Conservation (phyloP, 1,284 basidiomycete species). For the Apiotrichum akiyoshidainum region DNA sequence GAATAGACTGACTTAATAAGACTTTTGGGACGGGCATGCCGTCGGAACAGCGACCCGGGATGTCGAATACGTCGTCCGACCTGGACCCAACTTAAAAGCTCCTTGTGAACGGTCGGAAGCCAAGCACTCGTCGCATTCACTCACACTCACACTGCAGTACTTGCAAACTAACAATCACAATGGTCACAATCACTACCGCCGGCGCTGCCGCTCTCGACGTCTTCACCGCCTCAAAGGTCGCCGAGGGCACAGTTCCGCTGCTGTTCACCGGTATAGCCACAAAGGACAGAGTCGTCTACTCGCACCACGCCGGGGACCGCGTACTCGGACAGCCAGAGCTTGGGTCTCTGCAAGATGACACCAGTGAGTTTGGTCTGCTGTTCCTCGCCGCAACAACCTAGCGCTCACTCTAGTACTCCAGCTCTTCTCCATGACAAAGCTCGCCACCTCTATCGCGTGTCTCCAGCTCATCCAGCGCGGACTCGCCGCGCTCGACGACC, state of each 20-base stretch:
- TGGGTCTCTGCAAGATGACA: conserved; percentile 29
- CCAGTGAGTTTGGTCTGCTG: conserved; percentile 29
- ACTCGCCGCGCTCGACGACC: conserved; percentile 24
- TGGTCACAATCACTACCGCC: conserved; percentile 10
- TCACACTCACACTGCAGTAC: too few relatives aligned
- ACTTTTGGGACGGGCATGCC: too few relatives aligned
- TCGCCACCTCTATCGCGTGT: conserved; percentile 23
- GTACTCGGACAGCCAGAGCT: neutral
- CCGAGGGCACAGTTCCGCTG: conserved; percentile 24
- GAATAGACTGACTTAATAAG: too few relatives aligned
- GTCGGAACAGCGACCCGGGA: too few relatives aligned
- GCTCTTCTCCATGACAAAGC: conserved; percentile 41
- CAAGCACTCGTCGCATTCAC: too few relatives aligned
- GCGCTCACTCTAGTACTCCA: conserved; percentile 32
- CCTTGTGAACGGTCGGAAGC: too few relatives aligned
- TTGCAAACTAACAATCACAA: too few relatives aligned
- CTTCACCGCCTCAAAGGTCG: conserved; percentile 21
- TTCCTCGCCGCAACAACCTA: too few relatives aligned
- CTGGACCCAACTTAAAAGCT: too few relatives aligned
- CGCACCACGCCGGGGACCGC: conserved; percentile 17
- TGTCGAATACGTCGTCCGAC: too few relatives aligned
- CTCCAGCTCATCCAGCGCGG: conserved; percentile 18
- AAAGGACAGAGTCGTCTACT: conserved; percentile 31
- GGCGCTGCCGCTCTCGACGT: conserved; percentile 25
- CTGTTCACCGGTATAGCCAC: conserved; percentile 32